Evolutionary conservation across 1,284 basidiomycete species (phyloP).

Genomic region (Ceratobasidium papillatum): DNA sequence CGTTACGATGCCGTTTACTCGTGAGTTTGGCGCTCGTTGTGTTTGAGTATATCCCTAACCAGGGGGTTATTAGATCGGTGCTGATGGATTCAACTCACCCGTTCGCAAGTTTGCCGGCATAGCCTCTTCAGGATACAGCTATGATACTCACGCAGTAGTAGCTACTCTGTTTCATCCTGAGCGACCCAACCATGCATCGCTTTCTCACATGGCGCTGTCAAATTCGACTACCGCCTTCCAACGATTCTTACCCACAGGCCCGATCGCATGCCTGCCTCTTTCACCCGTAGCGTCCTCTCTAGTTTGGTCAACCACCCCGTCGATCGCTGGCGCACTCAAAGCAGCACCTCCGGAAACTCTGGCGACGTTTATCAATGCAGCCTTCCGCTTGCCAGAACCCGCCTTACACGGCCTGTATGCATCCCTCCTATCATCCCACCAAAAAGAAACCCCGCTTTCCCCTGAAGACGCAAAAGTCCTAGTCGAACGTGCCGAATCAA

Average conservation of each 20-base stretch:
- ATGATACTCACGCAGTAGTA: slow-evolving; percentile 90
- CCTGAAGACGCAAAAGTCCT: slow-evolving; percentile 20
- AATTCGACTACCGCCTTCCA: slow-evolving; percentile 88
- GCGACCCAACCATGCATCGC: slow-evolving; percentile 38
- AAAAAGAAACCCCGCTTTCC: slow-evolving; percentile 52
- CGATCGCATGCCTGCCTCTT: slow-evolving; percentile 91
- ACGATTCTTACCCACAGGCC: slow-evolving; percentile 94
- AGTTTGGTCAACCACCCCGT: slow-evolving; percentile 93
- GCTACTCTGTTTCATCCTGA: slow-evolving; percentile 79
- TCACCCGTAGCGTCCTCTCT: slow-evolving; percentile 81
- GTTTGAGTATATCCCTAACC: slow-evolving; percentile 44
- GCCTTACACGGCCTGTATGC: slow-evolving; percentile 76
- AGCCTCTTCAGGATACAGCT: slow-evolving; percentile 90
- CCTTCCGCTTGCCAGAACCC: slow-evolving; percentile 85
- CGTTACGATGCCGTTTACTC: slow-evolving; percentile 73
- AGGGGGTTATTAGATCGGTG: slow-evolving; percentile 92
- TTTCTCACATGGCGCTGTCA: slow-evolving; percentile 58
- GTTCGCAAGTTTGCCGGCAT: slow-evolving; percentile 90
- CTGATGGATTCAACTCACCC: slow-evolving; percentile 95
- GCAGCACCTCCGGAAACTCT: slow-evolving; percentile 73
- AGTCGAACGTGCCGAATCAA: slow-evolving; percentile 59
- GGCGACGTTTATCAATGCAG: slow-evolving; percentile 85
- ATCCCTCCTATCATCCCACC: slow-evolving; percentile 65
- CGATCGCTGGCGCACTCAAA: slow-evolving; percentile 77
- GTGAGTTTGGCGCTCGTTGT: slow-evolving; percentile 56